Evolutionary conservation across 352 stramenopile species (phyloP).

Genomic region (Globisporangium megalacanthum): DNA sequence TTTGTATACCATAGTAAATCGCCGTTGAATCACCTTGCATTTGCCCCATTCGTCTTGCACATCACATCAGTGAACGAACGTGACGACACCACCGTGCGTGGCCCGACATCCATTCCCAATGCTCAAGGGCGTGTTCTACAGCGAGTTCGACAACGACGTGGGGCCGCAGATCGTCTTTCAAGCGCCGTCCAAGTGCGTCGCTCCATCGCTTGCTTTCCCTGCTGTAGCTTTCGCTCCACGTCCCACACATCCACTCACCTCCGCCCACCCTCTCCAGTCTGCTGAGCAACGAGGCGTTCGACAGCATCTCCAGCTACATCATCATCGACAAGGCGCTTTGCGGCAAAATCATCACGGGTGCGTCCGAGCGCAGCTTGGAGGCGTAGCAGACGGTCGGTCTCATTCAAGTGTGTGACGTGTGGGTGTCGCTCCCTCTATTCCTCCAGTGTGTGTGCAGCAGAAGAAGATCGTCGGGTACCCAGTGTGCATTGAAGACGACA

Average conservation of each 20-base stretch:
- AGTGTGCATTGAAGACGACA: conserved; percentile 86
- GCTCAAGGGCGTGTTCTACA: conserved; percentile 89
- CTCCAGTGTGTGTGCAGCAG: conserved; percentile 57
- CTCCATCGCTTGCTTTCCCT: neutral
- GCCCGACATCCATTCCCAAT: conserved; percentile 17
- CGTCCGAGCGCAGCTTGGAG: neutral
- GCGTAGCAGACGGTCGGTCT: neutral
- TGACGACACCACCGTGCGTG: too few relatives aligned
- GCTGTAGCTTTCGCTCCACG: neutral
- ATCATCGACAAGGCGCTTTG: conserved; percentile 88
- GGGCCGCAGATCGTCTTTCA: conserved; percentile 90
- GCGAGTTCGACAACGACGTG: conserved; percentile 90
- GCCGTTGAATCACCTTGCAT: too few relatives aligned
- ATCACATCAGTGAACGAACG: too few relatives aligned
- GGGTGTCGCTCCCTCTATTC: neutral
- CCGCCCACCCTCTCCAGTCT: conserved; percentile 26
- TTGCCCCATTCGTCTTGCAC: too few relatives aligned
- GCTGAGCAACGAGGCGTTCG: conserved; percentile 79
- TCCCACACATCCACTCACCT: neutral
- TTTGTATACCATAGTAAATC: too few relatives aligned
- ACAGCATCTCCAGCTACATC: conserved; percentile 84
- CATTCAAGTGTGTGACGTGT: neutral
- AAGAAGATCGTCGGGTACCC: conserved; percentile 86
- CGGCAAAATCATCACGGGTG: conserved; percentile 82
- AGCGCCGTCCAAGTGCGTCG: conserved; percentile 66